Base-by-base conservation (phyloP, 768 basidiomycete species). In the Termitomyces sp. region DNA sequence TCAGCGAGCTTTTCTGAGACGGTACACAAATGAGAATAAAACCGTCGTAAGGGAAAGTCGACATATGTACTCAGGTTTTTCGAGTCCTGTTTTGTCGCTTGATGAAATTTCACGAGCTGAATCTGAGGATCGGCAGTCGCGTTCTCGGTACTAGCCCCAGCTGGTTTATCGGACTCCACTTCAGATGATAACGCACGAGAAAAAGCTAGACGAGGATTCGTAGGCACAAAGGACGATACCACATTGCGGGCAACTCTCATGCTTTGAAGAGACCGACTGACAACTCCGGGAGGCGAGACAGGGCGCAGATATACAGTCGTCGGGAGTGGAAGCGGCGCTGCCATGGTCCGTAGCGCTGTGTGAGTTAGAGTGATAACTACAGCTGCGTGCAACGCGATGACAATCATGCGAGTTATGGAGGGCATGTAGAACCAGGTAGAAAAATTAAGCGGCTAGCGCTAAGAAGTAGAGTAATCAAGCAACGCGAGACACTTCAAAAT, bases 351-450 rank as follows among this genome's bases (percentile, higher is more conserved):
- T 44, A 64, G 61, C 31, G 63, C 57, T 37, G 65, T 58, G 14
- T 67, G 65, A 56, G 67, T 67, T 55, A 73, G 48, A 61, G 72
- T 65, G 48, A 72, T 66, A 61, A 82, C 69, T 57, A 67, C 70
- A 59, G 74, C 63, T 47, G 75, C 71, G 64, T 78, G 71, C 49
- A 79, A 64, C 56, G 72, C 73, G 65, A 79, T 57, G 59, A 75
- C 66, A 59, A 77, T 56, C 61, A 72, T 67, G 60, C 72, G 76
- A 64, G 68, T 65, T 64, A 75, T 55, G 22, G 69, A 72, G 60
- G 71, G 65, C 71, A 69, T 72, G 50, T 61, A 46, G 46, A 39
- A 24, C 37, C 12, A 24, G 55, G 53, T 37, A 59, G 54, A 59
- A 53, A 49, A 56, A 64, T 63, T 62, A 64, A 57, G 69, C 72